Conservation (phyloP, 768 basidiomycete species). For the Antrodiella citrinella region DNA sequence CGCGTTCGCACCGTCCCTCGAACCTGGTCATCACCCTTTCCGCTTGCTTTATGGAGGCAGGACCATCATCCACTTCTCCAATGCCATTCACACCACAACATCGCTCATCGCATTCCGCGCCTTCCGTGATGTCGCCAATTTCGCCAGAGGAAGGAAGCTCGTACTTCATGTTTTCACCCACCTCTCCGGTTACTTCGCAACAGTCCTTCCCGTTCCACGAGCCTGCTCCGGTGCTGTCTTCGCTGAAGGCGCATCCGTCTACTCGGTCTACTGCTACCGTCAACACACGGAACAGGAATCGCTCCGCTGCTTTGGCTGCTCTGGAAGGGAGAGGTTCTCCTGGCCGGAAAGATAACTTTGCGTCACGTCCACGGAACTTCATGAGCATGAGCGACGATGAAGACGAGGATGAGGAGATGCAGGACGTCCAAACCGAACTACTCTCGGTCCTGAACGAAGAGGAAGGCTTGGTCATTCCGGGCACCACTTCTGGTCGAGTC, state of each 20-base stretch:
- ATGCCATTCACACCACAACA: conserved; percentile 8
- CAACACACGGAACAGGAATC: conserved; percentile 36
- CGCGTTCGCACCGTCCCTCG: conserved; percentile 12
- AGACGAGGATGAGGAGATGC: conserved; percentile 27
- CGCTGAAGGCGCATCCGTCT: conserved; percentile 13
- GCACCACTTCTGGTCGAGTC: neutral
- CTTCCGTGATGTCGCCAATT: conserved; percentile 15
- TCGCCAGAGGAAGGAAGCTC: conserved; percentile 14
- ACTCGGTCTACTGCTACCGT: conserved; percentile 36
- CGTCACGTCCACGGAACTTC: conserved; percentile 37
- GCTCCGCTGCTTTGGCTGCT: conserved; percentile 53
- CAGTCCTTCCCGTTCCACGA: conserved; percentile 20
- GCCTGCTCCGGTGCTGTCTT: conserved; percentile 12
- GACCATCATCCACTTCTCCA: neutral
- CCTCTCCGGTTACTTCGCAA: conserved; percentile 6
- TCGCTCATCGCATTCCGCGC: conserved; percentile 18
- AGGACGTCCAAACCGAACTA: conserved; percentile 4
- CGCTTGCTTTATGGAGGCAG: conserved; percentile 10
- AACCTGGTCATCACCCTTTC: conserved; percentile 19
- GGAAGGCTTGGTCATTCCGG: conserved; percentile 16
- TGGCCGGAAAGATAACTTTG: neutral
- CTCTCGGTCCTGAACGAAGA: conserved; percentile 23
- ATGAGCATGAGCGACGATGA: conserved; percentile 67
- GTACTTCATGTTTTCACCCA: conserved; percentile 16
- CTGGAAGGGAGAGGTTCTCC: conserved; percentile 44